Conservation (phyloP, 176 grass and related monocot species). For the Pontederia paniculata region DNA sequence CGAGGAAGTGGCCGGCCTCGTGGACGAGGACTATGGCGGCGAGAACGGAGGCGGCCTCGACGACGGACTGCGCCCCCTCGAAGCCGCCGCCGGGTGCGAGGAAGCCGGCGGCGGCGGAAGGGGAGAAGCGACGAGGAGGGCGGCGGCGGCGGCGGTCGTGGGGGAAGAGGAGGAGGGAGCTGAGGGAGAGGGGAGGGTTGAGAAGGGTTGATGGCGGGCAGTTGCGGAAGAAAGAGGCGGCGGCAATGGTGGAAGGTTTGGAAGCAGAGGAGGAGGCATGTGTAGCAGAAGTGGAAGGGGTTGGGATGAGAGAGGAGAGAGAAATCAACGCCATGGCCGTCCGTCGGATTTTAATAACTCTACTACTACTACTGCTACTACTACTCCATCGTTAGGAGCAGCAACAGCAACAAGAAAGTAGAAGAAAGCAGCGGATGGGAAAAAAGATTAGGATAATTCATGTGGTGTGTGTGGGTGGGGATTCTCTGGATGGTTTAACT, state of each 20-base stretch:
- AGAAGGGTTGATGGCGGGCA: background rate
- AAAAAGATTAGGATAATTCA: conserved; percentile 1
- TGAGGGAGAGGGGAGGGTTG: conserved; percentile 5
- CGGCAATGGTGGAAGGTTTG: conserved; percentile 22
- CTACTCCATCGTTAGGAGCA: too few species aligned
- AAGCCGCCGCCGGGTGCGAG: conserved; percentile 28
- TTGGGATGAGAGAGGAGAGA: background rate
- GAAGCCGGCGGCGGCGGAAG: conserved; percentile 5
- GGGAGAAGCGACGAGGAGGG: background rate
- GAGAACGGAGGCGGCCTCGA: conserved; percentile 68
- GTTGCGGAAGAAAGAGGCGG: background rate
- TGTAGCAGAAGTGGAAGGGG: conserved; percentile 11
- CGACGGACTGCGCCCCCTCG: conserved; percentile 45
- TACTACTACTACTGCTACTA: too few species aligned
- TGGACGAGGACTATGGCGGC: conserved; percentile 83
- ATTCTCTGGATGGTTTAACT: too few species aligned
- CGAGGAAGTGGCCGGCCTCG: conserved; percentile 81
- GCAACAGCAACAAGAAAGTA: conserved; percentile 21
- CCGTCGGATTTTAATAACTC: too few species aligned
- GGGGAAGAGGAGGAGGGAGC: conserved; percentile 10
- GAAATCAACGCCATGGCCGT: background rate
- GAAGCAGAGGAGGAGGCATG: conserved; percentile 18
- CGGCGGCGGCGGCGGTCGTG: conserved; percentile 7
- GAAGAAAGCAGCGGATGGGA: background rate
- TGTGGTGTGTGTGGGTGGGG: background rate